These are phyloP conservation scores for Juncus effusus DNA, from an alignment of 176 grass and related monocot species.

Conservation along the genomic window DNA sequence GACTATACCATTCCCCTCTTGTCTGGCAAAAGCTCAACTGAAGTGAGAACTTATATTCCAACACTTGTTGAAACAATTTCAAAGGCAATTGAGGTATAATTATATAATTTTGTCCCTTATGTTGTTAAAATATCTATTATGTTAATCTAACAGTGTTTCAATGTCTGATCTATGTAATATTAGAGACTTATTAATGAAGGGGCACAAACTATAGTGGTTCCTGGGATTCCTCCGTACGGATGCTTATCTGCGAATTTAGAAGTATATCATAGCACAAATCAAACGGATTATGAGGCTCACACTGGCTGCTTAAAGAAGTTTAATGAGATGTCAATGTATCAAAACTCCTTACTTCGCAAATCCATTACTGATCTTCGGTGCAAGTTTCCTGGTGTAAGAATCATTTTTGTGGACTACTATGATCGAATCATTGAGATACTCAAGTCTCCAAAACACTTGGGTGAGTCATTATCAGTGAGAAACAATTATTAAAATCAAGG, in stretches of 20 bases:
- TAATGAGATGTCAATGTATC: constrained; percentile 30
- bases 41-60: constrained; percentile 10
- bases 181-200: constrained; percentile 3
- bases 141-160: too few species aligned
- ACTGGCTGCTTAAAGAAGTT: constrained; percentile 28
- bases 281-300: constrained; percentile 20
- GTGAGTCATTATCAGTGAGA: not conserved
- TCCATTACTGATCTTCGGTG: not conserved
- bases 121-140: not conserved
- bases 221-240: not conserved
- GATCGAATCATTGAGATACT: constrained; percentile 26
- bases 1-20: constrained; percentile 16
- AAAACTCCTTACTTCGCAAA: constrained; percentile 33
- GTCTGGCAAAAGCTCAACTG: not conserved
- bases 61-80: constrained; percentile 11
- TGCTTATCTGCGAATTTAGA: not conserved
- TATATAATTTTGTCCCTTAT: not conserved
- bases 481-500: not conserved
- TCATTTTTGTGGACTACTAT: constrained; percentile 57
- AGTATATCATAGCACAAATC: not conserved
- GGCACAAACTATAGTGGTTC: not conserved
- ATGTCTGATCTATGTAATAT: not conserved
- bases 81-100: not conserved
- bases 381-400: not conserved
- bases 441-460: constrained; percentile 2